Percentiles rank a stretch among this genome's conserved stretches.
phyloP scores from a whole-genome alignment of 306 rosid species.

The Prunus fruticosa region DNA sequence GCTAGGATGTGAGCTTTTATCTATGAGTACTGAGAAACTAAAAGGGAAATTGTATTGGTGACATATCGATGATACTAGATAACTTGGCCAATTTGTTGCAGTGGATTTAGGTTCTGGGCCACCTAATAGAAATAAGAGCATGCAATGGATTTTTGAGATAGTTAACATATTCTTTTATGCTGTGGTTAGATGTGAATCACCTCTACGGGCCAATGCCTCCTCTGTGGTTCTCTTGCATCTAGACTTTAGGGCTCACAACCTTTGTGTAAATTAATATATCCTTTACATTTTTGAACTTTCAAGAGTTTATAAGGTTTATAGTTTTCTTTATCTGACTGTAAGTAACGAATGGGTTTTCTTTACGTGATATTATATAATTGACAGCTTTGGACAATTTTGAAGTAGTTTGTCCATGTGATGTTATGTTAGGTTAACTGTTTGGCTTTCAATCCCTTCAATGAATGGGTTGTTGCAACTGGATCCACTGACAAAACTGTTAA shows the following conservation, averaged over 20 bases:
- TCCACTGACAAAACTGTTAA: slow-evolving; percentile 97
- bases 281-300: not conserved
- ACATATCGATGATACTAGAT: not conserved
- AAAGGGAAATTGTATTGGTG: not conserved
- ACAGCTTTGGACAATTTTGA: not conserved
- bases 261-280: not conserved
- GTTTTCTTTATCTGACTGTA: not conserved
- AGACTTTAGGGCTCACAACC: not conserved
- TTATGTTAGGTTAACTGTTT: slow-evolving; percentile 81
- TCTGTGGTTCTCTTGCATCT: not conserved
- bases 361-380: not conserved
- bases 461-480: slow-evolving; percentile 98
- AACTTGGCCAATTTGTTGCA: not conserved
- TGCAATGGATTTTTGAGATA: not conserved
- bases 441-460: slow-evolving; percentile 96
- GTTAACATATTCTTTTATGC: not conserved
- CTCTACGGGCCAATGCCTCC: not conserved
- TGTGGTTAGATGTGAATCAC: not conserved
- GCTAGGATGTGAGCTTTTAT: not conserved
- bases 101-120: not conserved
- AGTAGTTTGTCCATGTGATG: not conserved
- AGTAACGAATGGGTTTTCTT: not conserved
- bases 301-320: not conserved
- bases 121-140: not conserved
- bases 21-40: not conserved